Percentiles rank a stretch among this genome's conserved stretches.
phyloP scores from a whole-genome alignment of 306 rosid genomes.

The Sechiopsis laciniata region DNA sequence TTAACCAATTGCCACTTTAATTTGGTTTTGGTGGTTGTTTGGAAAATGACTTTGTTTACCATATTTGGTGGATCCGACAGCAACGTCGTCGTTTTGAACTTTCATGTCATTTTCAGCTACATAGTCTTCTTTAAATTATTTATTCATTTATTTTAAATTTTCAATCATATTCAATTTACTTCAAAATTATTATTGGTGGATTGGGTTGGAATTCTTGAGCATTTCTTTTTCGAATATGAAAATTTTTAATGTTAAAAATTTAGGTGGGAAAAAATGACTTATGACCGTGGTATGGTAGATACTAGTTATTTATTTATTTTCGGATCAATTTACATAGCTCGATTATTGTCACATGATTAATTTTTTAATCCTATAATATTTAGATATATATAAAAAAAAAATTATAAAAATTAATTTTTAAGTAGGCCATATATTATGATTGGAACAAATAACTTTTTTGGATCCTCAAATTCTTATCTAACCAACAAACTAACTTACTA shows the following conservation, averaged over 20 bases:
- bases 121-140: slow-evolving; percentile 13
- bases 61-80: slow-evolving; percentile 23
- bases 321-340: too few relatives aligned
- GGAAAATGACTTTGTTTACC: slow-evolving; percentile 30
- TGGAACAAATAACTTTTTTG: too few relatives aligned
- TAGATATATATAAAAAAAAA: too few relatives aligned
- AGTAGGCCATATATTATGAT: too few relatives aligned
- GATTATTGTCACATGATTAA: too few relatives aligned
- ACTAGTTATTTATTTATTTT: not conserved
- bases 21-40: slow-evolving; percentile 37
- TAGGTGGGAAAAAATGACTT: not conserved
- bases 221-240: not conserved
- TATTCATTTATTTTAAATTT: slow-evolving; percentile 4
- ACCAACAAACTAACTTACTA: too few relatives aligned
- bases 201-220: slow-evolving; percentile 11
- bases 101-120: slow-evolving; percentile 18
- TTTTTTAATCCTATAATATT: too few relatives aligned
- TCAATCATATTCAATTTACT: not conserved
- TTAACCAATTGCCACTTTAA: slow-evolving; percentile 39
- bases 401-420: too few relatives aligned
- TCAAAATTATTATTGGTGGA: not conserved
- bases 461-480: too few relatives aligned
- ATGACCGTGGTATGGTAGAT: not conserved
- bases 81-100: slow-evolving; percentile 17
- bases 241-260: not conserved